These are phyloP conservation scores for Candida sanyiensis DNA, from an alignment of 805 yeast species.

Conservation along the genomic window DNA sequence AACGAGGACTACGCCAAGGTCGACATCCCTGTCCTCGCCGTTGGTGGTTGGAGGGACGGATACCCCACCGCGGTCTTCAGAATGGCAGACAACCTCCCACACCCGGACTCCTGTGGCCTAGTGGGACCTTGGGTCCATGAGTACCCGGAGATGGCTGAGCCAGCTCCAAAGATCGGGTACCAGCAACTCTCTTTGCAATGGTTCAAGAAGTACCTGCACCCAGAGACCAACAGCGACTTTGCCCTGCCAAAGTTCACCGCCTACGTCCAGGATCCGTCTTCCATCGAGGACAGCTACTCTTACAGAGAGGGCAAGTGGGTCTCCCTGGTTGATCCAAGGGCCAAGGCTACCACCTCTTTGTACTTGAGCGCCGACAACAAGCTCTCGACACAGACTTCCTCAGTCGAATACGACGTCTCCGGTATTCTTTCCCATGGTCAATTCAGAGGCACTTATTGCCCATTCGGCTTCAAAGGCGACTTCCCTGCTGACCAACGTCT, in stretches of 20 bases:
- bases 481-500: conserved; percentile 40
- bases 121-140: conserved; percentile 48
- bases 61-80: conserved; percentile 40
- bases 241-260: conserved; percentile 34
- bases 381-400: neutral
- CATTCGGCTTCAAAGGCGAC: conserved; percentile 42
- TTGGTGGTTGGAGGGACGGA: conserved; percentile 47
- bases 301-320: conserved; percentile 38
- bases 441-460: conserved; percentile 42
- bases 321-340: conserved; percentile 21
- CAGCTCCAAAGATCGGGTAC: conserved; percentile 40
- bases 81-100: conserved; percentile 36
- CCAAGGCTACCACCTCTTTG: conserved; percentile 14
- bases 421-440: conserved; percentile 38
- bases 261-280: conserved; percentile 38
- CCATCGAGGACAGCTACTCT: conserved; percentile 33
- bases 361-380: conserved; percentile 16
- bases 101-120: conserved; percentile 28
- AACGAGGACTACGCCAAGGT: conserved; percentile 36
- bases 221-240: conserved; percentile 24
- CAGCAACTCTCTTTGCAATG: conserved; percentile 37
- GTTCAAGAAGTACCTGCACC: conserved; percentile 35
- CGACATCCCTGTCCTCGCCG: conserved; percentile 37
- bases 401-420: conserved; percentile 19
- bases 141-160: conserved; percentile 43